Base-by-base conservation (phyloP, 179 eudicot species). In the Camellia oleifera region DNA sequence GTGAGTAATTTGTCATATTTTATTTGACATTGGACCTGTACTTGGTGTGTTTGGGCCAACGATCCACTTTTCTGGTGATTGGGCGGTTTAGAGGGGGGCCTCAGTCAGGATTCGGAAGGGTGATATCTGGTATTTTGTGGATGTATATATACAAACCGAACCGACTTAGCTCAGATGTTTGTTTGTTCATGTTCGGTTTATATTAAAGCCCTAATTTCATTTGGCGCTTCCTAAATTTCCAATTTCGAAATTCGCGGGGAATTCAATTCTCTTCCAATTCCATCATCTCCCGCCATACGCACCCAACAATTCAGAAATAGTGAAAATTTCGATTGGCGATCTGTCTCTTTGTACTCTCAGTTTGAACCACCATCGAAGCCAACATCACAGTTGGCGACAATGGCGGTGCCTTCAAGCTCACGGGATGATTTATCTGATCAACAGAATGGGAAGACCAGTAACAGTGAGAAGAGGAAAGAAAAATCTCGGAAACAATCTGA, bases 331-430 rank as follows among this genome's bases (percentile, higher is more conserved):
- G 4, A 48, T 40, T 9, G 18, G 9, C 9, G 40, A 53, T 56
- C 13, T 40, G 40, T 42, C 17, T 54, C 14, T 65, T 11, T 44
- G 15, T 17, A 4, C 15, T 26, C 7, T 69, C 20, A 7, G 14
- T 45, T 32, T 32, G 32, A n/a, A 8, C 75, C 0, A 17, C 7
- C 23, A 0, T 10, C 44, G 44, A 67, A 53, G 48, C 50, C 73
- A 53, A 77, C 45, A 7, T 7, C 9, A n/a, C 66, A 69, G 58
- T 20, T 23, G 56, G 53, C 68, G 74, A 62, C 3, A 14, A 86
- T 86, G 89, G 89, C 89, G 75, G 83, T 80, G 42, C 80, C 79
- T 69, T 17, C 89, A 26, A 69, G 58, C 56, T 45, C 81, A 54
- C 62, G 2, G 12, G 15, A 18, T 4, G 15, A 18, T 4, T 52